Percentiles rank a stretch among this genome's conserved stretches.
phyloP scores from a whole-genome alignment of 1,284 basidiomycete species.

The Melampsora larici-populina region DNA sequence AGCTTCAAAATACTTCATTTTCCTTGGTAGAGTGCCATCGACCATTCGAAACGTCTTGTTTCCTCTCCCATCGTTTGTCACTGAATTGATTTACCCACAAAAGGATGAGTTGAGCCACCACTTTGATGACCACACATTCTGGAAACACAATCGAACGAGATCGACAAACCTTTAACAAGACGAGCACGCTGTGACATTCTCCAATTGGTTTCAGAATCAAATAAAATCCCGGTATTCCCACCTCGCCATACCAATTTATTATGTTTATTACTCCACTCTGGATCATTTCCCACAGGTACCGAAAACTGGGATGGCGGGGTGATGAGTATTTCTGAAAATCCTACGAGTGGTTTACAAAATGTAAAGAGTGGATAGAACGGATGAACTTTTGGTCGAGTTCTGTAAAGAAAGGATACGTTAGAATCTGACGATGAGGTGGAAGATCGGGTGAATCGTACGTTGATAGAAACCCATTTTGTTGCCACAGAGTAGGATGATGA shows the following conservation, averaged over 20 bases:
- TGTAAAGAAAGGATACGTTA: neutral
- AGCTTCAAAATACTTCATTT: conserved; percentile 26
- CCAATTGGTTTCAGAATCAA: conserved; percentile 17
- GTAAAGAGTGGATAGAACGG: conserved; percentile 32
- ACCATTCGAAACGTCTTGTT: conserved; percentile 19
- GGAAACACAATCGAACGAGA: neutral
- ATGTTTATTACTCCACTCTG: conserved; percentile 56
- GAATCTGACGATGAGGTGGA: neutral
- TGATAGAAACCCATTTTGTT: conserved; percentile 33
- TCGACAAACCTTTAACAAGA: conserved; percentile 25
- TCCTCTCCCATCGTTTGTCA: conserved; percentile 24
- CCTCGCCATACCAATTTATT: conserved; percentile 56
- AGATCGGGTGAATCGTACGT: conserved; percentile 3
- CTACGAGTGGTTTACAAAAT: conserved; percentile 21
- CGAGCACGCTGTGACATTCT: conserved; percentile 20
- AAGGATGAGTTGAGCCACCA: neutral
- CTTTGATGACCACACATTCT: neutral
- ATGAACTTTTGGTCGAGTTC: conserved; percentile 33
- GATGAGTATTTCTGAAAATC: conserved; percentile 32
- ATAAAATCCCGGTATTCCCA: conserved; percentile 27
- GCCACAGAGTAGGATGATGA: conserved; percentile 20
- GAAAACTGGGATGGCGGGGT: conserved; percentile 17
- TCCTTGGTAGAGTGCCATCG: neutral
- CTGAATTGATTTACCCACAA: neutral
- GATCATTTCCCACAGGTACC: conserved; percentile 53